These are phyloP conservation scores for Neoarthrinium moseri DNA, from an alignment of 2,329 filamentous ascomycete species.

Conservation along the genomic window DNA sequence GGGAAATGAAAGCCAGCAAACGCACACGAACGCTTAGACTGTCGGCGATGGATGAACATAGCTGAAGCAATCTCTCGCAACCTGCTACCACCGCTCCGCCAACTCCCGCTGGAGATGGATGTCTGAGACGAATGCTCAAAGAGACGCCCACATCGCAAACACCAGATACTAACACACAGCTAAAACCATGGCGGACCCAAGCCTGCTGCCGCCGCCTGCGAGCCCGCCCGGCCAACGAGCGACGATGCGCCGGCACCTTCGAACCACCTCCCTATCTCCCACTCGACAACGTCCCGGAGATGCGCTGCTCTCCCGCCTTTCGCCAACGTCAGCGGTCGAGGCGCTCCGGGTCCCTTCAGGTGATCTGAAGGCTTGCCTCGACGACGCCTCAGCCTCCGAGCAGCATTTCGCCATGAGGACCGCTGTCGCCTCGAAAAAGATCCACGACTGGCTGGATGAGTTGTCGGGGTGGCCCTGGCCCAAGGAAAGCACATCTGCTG, in stretches of 20 bases:
- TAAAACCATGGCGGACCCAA: constrained; percentile 28
- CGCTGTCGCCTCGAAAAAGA: constrained; percentile 67
- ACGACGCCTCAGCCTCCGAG: constrained; percentile 62
- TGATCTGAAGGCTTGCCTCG: constrained; percentile 57
- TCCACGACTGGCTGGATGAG: constrained; percentile 76
- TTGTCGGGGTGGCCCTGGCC: constrained; percentile 62
- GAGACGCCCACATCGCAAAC: neutral
- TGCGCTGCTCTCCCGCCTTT: constrained; percentile 61
- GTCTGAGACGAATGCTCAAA: neutral
- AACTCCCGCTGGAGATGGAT: constrained; percentile 9
- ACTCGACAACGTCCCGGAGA: constrained; percentile 45
- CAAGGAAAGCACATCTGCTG: constrained; percentile 42
- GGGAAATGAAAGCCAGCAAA: constrained; percentile 22
- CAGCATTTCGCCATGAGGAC: constrained; percentile 70
- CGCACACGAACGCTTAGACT: constrained; percentile 14
- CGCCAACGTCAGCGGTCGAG: constrained; percentile 59
- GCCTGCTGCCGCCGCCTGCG: constrained; percentile 23
- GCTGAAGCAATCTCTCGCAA: constrained; percentile 13
- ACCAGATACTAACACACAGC: constrained; percentile 20
- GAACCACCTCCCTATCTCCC: constrained; percentile 41
- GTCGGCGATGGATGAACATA: constrained; percentile 24
- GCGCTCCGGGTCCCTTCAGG: constrained; percentile 55
- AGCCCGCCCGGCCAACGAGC: constrained; percentile 35
- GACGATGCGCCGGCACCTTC: constrained; percentile 36
- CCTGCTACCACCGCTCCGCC: neutral